phyloP scores from a whole-genome alignment of 202 grass and related monocot genomes.

The Zizania palustris region DNA sequence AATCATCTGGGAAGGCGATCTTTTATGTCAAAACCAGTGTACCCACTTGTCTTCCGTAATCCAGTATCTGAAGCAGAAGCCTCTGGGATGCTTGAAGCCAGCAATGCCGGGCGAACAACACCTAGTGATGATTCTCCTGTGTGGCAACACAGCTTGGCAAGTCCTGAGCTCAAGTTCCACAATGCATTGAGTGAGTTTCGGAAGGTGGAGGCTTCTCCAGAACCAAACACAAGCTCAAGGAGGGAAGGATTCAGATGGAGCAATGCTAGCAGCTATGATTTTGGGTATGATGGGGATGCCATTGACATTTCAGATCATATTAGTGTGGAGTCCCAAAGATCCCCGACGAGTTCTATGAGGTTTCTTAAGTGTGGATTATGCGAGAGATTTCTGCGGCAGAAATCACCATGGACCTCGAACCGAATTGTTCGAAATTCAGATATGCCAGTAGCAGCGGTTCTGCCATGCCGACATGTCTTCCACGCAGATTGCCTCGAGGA shows the following conservation, averaged over 20 bases:
- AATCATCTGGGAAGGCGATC: conserved; percentile 73
- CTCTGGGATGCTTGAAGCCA: conserved; percentile 61
- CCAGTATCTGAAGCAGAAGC: conserved; percentile 79
- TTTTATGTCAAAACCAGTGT: conserved; percentile 97
- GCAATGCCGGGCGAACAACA: conserved; percentile 57
- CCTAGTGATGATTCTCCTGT: conserved; percentile 78
- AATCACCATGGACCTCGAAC: conserved; percentile 89
- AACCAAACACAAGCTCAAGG: conserved; percentile 63
- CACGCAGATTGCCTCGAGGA: conserved; percentile 96
- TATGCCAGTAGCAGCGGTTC: conserved; percentile 89
- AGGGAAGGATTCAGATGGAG: conserved; percentile 97
- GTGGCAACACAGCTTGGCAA: conserved; percentile 60
- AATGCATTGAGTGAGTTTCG: conserved; percentile 70
- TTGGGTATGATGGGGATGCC: conserved; percentile 81
- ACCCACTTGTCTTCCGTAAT: conserved; percentile 85
- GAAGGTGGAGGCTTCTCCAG: conserved; percentile 80
- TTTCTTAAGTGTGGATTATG: conserved; percentile 79
- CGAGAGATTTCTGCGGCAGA: conserved; percentile 80
- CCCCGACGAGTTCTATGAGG: conserved; percentile 52
- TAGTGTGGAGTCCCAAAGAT: conserved; percentile 67
- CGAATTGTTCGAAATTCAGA: conserved; percentile 76
- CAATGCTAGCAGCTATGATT: conserved; percentile 90
- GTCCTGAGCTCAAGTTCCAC: conserved; percentile 83
- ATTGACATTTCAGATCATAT: conserved; percentile 80
- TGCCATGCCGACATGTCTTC: conserved; percentile 82